Base-by-base conservation (phyloP, 139 green algal genomes). In the Volvox africanus region DNA sequence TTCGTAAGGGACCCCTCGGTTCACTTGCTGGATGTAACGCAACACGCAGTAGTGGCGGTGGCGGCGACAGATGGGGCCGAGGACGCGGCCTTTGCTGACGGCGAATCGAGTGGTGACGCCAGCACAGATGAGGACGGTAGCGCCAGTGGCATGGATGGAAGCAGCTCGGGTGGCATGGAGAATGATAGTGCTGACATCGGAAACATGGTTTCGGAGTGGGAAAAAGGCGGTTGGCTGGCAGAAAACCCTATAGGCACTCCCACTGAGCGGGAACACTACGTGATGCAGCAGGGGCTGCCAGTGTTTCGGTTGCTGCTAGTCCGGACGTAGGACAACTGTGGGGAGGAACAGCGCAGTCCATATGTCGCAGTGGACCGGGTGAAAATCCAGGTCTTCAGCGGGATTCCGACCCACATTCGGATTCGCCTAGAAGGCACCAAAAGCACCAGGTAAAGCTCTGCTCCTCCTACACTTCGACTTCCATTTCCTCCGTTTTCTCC, bases 201-300 rank as follows among this genome's bases (percentile, higher is more conserved):
- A 28, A 86, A 26, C 50, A 86, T 86, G 80, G 50, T 73, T 37
- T 71, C 80, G 80, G 30, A 86, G 80, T 86, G 80, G 78, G 78
- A 35, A 1, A 65, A 62, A 26, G 35, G 35, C 28, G 78, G 78
- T 37, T 84, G 78, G 78, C 78, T 84, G 35, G 78, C 32, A 44
- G 36, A 68, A 22, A 84, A 84, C 78, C 78, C 78, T 13, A 33
- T 84, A 12, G 78, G 78, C 36, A 65, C 37, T 5, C 78, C 78
- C 78, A 84, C 78, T 37, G 78, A 84, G 36, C 78, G 78, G 36
- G 78, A 84, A 44, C 37, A 68, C 36, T 62, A 62, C 35, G 78
- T 84, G 37, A 20, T 0, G 37, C 78, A 84, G 78, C 36, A 68
- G 36, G 78, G 78, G 36, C 78, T 68, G 78, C 78, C 78, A 1